Evolutionary conservation across 2,329 filamentous ascomycete genomes (phyloP).

Genomic region (Colletotrichum sp.): DNA sequence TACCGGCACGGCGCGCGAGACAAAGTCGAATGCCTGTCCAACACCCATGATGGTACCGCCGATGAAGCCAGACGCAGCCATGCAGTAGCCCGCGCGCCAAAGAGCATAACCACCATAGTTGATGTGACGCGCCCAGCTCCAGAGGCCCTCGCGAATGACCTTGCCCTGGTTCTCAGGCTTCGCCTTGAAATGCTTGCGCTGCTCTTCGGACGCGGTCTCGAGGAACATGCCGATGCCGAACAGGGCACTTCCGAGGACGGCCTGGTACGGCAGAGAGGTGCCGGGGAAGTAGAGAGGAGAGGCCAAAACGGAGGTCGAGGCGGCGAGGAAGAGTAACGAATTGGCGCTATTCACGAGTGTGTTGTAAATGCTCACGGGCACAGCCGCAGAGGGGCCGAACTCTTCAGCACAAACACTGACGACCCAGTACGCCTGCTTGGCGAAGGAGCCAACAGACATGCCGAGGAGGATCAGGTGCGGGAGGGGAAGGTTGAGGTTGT

Average conservation of each 20-base stretch:
- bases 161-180: constrained; percentile 39
- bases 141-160: constrained; percentile 42
- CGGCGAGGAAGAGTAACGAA: constrained; percentile 57
- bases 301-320: constrained; percentile 46
- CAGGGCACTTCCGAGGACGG: constrained; percentile 53
- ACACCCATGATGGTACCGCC: constrained; percentile 33
- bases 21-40: constrained; percentile 35
- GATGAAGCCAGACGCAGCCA: constrained; percentile 40
- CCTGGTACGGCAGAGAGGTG: constrained; percentile 25
- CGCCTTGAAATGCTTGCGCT: constrained; percentile 51
- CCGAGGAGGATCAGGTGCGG: constrained; percentile 55
- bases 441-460: constrained; percentile 55
- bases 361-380: constrained; percentile 56
- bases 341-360: constrained; percentile 59
- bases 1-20: constrained; percentile 31
- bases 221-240: constrained; percentile 57
- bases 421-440: constrained; percentile 64
- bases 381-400: constrained; percentile 48
- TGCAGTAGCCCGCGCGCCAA: constrained; percentile 35
- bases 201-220: constrained; percentile 62
- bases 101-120: constrained; percentile 45
- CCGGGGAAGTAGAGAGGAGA: constrained; percentile 25
- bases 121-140: constrained; percentile 43
- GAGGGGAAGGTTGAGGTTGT: constrained; percentile 51
- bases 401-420: constrained; percentile 51